Evolutionary conservation across 495 filamentous ascomycete species (phyloP).

Genomic region (Bombardia bombarda): DNA sequence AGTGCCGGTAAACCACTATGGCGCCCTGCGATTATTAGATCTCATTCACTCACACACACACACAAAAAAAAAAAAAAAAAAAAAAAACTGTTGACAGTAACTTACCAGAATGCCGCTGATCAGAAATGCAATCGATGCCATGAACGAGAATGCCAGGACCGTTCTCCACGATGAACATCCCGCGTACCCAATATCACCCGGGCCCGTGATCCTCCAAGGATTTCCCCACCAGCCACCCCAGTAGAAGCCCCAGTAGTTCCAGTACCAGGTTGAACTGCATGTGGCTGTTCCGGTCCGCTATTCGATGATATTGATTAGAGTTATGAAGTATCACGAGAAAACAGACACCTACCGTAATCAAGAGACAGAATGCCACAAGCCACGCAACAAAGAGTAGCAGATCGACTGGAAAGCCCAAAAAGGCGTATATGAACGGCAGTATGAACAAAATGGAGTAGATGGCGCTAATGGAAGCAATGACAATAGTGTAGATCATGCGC

Average conservation of each 20-base stretch:
- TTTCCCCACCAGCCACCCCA: constrained; percentile 16
- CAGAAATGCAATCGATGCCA: constrained; percentile 13
- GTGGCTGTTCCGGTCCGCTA: constrained; percentile 11
- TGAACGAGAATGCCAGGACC: constrained; percentile 16
- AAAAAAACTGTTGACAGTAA: neutral
- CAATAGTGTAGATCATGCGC: constrained; percentile 15
- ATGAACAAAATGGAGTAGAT: constrained; percentile 16
- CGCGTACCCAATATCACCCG: neutral
- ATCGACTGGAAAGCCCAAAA: constrained; percentile 13
- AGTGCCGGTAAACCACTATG: constrained; percentile 4
- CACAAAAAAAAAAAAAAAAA: too few relatives aligned
- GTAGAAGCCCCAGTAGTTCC: constrained; percentile 18
- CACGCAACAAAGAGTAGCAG: constrained; percentile 18
- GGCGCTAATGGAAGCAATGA: constrained; percentile 12
- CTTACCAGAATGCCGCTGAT: constrained; percentile 16
- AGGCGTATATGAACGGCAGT: constrained; percentile 15
- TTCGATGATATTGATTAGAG: neutral
- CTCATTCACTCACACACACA: too few relatives aligned
- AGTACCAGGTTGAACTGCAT: constrained; percentile 14
- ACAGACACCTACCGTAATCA: constrained; percentile 11
- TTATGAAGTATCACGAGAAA: too few relatives aligned
- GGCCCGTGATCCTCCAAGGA: neutral
- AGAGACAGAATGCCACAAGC: constrained; percentile 17
- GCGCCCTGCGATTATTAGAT: too few relatives aligned
- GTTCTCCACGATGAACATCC: constrained; percentile 13